Base-by-base conservation (phyloP, 257 asterid species). In the Solanum paucissectum region DNA sequence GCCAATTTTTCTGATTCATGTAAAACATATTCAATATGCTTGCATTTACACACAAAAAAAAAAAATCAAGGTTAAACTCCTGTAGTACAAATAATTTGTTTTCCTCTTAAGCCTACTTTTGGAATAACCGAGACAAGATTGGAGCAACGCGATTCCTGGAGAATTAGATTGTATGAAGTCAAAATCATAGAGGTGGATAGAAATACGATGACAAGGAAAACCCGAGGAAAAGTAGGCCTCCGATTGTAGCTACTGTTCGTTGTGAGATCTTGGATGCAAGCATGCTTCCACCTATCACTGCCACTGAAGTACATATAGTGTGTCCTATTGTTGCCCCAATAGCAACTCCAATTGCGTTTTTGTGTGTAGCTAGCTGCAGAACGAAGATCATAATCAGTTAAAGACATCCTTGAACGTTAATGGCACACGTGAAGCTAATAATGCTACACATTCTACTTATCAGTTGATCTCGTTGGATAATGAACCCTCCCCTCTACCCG, bases 241-340 rank as follows among this genome's bases (percentile, higher is more conserved):
- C 99, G 1, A 95, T 87, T 12, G 95, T 92, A 55, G 99, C 99
- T 85, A 97, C 99, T 5, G 98, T 92, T 37, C 99, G 95, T 91
- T 97, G 99, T 3, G 99, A 97, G 88, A 97, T 97, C 93, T 91
- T 97, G 13, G 99, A 95, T 52, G 99, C 99, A 88, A 97, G 90
- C 93, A 97, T 95, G 92, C 99, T 97, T 92, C 99, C 99, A 32
- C 99, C 99, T 5, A 97, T 44, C 86, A 97, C 99, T 9, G 99
- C 99, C 88, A 97, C 29, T 4, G 99, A 95, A 52, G 99, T 97
- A 79, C 99, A 97, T 64, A 97, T 89, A 8, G 96, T 93, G 93
- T 97, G 99, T 77, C 99, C 99, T 27, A 97, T 73, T 18, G 88
- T 86, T 21, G 99, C 99, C 77, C 99, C 99, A 29, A 92, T 42